These are phyloP conservation scores for Lunasporangiospora selenospora DNA, from an alignment of 192 early-diverging fungal species.

Conservation along the genomic window DNA sequence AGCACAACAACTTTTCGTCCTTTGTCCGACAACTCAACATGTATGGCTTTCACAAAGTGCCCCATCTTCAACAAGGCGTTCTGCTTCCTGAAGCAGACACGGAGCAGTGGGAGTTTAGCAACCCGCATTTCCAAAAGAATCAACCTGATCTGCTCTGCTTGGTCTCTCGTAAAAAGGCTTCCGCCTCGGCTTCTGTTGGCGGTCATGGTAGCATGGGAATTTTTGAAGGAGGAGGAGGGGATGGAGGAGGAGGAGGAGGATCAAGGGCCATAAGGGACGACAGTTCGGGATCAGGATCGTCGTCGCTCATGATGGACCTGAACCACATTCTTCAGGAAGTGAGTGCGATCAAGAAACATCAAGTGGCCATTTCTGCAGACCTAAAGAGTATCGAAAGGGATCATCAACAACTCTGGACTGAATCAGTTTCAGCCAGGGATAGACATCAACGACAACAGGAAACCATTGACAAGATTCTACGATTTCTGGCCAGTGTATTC, in stretches of 20 bases:
- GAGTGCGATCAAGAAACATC: constrained; percentile 88
- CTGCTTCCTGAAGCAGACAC: constrained; percentile 75
- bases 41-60: constrained; percentile 98
- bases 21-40: constrained; percentile 95
- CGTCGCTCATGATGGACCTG: constrained; percentile 56
- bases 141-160: constrained; percentile 90
- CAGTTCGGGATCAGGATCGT: constrained; percentile 50
- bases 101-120: constrained; percentile 93
- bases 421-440: constrained; percentile 75
- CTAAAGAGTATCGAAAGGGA: constrained; percentile 87
- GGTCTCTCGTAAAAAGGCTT: constrained; percentile 87
- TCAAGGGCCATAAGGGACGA: constrained; percentile 5
- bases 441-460: constrained; percentile 87
- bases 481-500: constrained; percentile 90
- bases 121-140: constrained; percentile 87
- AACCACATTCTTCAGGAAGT: constrained; percentile 76
- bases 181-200: constrained; percentile 32
- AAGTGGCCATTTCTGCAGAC: constrained; percentile 86
- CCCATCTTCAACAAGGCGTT: constrained; percentile 92
- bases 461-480: constrained; percentile 92
- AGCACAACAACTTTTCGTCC: constrained; percentile 90
- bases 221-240: constrained; percentile 37
- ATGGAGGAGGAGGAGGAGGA: constrained; percentile 32
- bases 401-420: constrained; percentile 90
- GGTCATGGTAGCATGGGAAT: too few species aligned